Percentiles rank a stretch among this genome's conserved stretches.
These are phyloP conservation scores for Odontarrhena argentea DNA, from an alignment of 345 rosid species.

Conservation along the genomic window DNA sequence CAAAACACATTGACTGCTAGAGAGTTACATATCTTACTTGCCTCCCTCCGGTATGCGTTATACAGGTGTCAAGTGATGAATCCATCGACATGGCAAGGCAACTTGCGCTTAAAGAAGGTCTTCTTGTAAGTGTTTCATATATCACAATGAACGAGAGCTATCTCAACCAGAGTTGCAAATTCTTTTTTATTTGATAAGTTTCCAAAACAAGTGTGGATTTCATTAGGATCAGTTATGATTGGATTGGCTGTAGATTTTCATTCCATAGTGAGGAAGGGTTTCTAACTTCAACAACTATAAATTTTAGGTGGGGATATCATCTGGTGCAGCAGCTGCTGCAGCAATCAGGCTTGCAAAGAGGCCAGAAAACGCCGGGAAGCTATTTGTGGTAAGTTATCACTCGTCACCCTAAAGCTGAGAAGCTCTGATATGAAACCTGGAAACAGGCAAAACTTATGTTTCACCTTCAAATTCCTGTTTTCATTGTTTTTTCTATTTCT, in stretches of 20 bases:
- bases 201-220: neutral
- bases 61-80: constrained; percentile 74
- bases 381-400: constrained; percentile 66
- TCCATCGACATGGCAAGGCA: constrained; percentile 80
- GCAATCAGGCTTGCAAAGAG: constrained; percentile 80
- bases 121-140: constrained; percentile 57
- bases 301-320: constrained; percentile 85
- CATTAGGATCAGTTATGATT: neutral
- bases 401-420: constrained; percentile 10
- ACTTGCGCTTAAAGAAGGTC: constrained; percentile 82
- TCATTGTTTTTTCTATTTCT: neutral
- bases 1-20: neutral
- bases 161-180: neutral
- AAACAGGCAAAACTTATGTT: neutral
- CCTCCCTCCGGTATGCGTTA: neutral
- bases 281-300: neutral
- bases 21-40: constrained; percentile 10
- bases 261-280: neutral
- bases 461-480: neutral
- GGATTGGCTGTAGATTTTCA: neutral
- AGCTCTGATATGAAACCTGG: constrained; percentile 10
- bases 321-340: constrained; percentile 84
- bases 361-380: constrained; percentile 85
- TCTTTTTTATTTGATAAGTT: neutral
- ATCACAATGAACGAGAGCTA: neutral